Evolutionary conservation across 78 protist genomes (phyloP).

Genomic region (Bigelowiella natans): DNA sequence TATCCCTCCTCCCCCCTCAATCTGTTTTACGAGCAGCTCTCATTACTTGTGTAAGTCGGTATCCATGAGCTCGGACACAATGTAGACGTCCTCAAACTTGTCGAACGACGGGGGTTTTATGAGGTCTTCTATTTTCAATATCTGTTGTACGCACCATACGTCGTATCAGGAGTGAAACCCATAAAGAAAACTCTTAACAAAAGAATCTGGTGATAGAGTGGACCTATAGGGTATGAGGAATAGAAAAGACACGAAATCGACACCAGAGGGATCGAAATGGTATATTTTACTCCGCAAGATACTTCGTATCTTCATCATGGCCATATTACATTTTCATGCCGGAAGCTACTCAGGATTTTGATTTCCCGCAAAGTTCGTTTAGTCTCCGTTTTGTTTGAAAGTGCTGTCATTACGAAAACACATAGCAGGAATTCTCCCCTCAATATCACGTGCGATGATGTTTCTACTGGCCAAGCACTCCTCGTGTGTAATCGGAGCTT

Average conservation of each 20-base stretch:
- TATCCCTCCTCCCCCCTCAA: too few relatives aligned
- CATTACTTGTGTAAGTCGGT: conserved; percentile 14
- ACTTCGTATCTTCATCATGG: neutral
- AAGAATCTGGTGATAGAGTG: neutral
- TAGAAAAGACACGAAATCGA: neutral
- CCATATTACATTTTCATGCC: conserved; percentile 53
- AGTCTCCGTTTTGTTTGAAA: conserved; percentile 69
- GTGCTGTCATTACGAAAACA: too few relatives aligned
- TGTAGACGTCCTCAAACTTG: neutral
- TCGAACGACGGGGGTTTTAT: neutral
- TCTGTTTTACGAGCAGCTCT: neutral
- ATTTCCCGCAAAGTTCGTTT: conserved; percentile 92
- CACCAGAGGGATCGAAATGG: neutral
- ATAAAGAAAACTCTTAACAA: too few relatives aligned
- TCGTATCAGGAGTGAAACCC: too few relatives aligned
- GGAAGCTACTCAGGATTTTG: conserved; percentile 59
- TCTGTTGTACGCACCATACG: too few relatives aligned
- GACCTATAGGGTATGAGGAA: neutral
- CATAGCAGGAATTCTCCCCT: too few relatives aligned
- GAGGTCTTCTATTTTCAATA: neutral
- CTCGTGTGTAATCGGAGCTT: too few relatives aligned
- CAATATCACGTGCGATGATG: too few relatives aligned
- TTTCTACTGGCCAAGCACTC: too few relatives aligned
- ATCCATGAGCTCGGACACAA: conserved; percentile 21
- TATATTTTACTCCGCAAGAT: conserved; percentile 23